These are phyloP conservation scores for Nigrospora oryzae DNA, from an alignment of 2,329 filamentous ascomycete genomes.

Conservation along the genomic window DNA sequence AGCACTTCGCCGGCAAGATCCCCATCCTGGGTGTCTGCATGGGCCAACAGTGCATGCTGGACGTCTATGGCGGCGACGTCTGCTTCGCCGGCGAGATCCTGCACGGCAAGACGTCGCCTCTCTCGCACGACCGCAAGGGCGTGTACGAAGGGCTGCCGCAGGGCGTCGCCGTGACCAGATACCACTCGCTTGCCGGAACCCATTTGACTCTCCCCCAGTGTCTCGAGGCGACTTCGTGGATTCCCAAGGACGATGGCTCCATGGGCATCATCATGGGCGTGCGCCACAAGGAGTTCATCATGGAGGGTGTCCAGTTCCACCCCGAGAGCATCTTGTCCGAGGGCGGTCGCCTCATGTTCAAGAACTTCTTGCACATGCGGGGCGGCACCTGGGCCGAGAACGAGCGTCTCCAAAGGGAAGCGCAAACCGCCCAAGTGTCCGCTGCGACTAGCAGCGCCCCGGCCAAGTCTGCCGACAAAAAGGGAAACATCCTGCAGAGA, in stretches of 20 bases:
- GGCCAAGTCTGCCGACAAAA: constrained; percentile 38
- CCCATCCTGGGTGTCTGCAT: constrained; percentile 97
- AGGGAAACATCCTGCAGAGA: constrained; percentile 78
- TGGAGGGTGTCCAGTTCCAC: constrained; percentile 98
- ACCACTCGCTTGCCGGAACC: constrained; percentile 92
- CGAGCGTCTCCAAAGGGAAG: constrained; percentile 42
- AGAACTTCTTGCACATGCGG: constrained; percentile 82
- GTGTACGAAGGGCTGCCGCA: constrained; percentile 78
- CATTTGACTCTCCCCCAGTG: constrained; percentile 77
- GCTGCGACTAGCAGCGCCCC: constrained; percentile 15
- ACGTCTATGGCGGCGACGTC: constrained; percentile 85
- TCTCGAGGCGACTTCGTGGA: constrained; percentile 87
- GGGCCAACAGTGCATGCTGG: constrained; percentile 98
- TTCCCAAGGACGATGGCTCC: constrained; percentile 64
- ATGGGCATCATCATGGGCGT: constrained; percentile 95
- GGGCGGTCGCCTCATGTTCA: constrained; percentile 80
- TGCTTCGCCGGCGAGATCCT: constrained; percentile 91
- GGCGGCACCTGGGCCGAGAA: constrained; percentile 90
- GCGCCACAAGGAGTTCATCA: constrained; percentile 78
- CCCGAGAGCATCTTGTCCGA: constrained; percentile 94
- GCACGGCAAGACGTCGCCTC: constrained; percentile 90
- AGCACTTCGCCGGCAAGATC: constrained; percentile 87
- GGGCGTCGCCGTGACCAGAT: constrained; percentile 80
- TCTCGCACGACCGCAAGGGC: constrained; percentile 86
- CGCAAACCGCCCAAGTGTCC: constrained; percentile 15